A percentile compares a stretch with the other conserved stretches of the same genome.
Conservation (phyloP, 441 rosid genomes). For the Croton setiger region DNA sequence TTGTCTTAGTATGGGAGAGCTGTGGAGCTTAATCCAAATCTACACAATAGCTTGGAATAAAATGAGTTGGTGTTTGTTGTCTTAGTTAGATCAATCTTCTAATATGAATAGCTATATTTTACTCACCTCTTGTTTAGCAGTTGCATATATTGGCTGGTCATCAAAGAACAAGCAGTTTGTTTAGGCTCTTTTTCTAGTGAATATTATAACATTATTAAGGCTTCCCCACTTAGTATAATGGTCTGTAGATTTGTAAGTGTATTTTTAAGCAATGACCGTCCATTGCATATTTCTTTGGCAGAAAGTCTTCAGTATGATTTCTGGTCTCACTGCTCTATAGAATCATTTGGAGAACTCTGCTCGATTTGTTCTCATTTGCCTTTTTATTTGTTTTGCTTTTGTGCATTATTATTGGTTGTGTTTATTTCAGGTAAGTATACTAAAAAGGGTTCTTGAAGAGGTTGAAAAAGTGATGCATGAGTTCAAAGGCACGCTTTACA, state of each 20-base stretch:
- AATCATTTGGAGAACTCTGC: not conserved
- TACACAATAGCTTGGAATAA: slow-evolving; percentile 1
- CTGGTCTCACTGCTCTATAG: slow-evolving; percentile 2
- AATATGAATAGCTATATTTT: slow-evolving; percentile 2
- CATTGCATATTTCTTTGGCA: not conserved
- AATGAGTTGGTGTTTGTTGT: not conserved
- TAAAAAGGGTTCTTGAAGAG: slow-evolving; percentile 98
- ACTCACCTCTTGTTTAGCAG: not conserved
- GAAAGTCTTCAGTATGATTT: not conserved
- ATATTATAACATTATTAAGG: not conserved
- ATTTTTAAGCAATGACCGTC: not conserved
- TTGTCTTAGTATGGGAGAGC: not conserved
- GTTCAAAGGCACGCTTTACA: slow-evolving; percentile 90
- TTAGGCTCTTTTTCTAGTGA: not conserved
- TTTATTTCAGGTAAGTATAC: slow-evolving; percentile 76
- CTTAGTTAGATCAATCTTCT: not conserved
- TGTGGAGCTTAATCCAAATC: not conserved
- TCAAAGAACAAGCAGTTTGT: not conserved
- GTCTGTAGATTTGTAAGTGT: not conserved
- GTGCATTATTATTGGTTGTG: slow-evolving; percentile 7
- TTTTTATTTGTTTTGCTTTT: not conserved
- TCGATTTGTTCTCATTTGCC: slow-evolving; percentile 3
- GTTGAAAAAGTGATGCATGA: slow-evolving; percentile 97
- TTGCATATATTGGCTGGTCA: not conserved
- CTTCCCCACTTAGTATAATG: not conserved